Base-by-base conservation (phyloP, 2,329 filamentous ascomycete species). In the Penicillium sp. region DNA sequence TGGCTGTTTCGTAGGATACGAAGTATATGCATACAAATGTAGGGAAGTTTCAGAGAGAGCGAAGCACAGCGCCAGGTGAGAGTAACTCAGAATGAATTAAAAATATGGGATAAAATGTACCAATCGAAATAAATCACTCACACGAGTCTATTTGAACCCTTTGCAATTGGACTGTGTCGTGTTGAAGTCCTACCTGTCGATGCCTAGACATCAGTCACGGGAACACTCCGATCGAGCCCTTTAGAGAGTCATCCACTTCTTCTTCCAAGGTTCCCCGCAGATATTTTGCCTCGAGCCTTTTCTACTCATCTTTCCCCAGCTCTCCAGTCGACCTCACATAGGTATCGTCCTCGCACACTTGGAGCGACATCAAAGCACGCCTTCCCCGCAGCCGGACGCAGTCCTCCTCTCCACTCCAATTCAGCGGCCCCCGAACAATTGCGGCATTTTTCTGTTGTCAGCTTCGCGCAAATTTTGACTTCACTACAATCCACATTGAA, bases 301-400 rank as follows among this genome's bases (percentile, higher is more conserved):
- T 44, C 16, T 50, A 35, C 38, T 28, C 31, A 12, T 31, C 31
- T 31, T 34, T 37, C 38, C 14, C 43, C 14, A 41, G 6, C 34
- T 48, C 14, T 10, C 33, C 14, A 22, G 41, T 30, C 27, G 25
- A 16, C 37, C 28, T 50, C 14, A 16, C n/a, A 37, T 31, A 41
- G 39, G 36, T 36, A 38, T 34, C 29, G 13, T 28, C 43, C 30
- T 41, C 36, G 28, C 28, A 10, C 35, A 22, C 19, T 37, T 31
- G 27, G 37, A 41, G 33, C 41, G 43, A 25, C 42, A 41, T 49
- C 54, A n/a, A n/a, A n/a, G n/a, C 22, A 47, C 39, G 43, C 35
- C 45, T 59, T 60, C 58, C 59, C 58, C 59, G 59, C 59, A 60
- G 54, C 52, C 55, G 52, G 54, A 50, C 55, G 49, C 55, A 50